Conservation (phyloP, 2,329 filamentous ascomycete species). For the Aschersonia sp. region DNA sequence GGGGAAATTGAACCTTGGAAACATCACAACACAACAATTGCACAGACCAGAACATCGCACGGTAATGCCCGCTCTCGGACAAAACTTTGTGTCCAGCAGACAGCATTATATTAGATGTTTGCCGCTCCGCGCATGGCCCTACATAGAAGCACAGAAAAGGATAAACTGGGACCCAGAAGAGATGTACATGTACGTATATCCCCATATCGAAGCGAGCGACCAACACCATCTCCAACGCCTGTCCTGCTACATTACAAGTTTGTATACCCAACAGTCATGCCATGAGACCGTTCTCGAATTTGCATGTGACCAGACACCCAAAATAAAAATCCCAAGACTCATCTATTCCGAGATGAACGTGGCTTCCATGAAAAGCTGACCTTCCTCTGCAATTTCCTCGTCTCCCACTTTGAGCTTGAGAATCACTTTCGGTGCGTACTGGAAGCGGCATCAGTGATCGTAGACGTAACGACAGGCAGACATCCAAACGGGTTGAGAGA, state of each 20-base stretch:
- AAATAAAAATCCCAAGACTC: not conserved
- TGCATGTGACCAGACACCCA: not conserved
- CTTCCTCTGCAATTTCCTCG: constrained; percentile 63
- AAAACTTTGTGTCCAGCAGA: no score
- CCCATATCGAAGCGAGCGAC: constrained; percentile 10
- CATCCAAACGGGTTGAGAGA: not conserved
- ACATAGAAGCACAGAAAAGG: no score
- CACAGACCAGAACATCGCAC: no score
- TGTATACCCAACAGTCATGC: constrained; percentile 7
- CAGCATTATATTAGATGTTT: no score
- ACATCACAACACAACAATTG: no score
- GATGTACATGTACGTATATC: not conserved
- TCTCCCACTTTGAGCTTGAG: constrained; percentile 80
- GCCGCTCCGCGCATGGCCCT: no score
- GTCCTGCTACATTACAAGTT: constrained; percentile 4
- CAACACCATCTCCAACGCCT: constrained; percentile 12
- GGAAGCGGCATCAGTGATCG: not conserved
- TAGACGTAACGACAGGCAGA: not conserved
- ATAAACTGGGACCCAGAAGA: not conserved
- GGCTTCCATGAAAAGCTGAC: constrained; percentile 70
- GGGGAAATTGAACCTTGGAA: no score
- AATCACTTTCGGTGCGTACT: constrained; percentile 59
- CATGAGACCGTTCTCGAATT: constrained; percentile 3
- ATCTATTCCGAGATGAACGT: constrained; percentile 72
- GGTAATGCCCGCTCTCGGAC: no score